phyloP scores from a whole-genome alignment of 768 basidiomycete genomes.

The Suillus cothurnatus region DNA sequence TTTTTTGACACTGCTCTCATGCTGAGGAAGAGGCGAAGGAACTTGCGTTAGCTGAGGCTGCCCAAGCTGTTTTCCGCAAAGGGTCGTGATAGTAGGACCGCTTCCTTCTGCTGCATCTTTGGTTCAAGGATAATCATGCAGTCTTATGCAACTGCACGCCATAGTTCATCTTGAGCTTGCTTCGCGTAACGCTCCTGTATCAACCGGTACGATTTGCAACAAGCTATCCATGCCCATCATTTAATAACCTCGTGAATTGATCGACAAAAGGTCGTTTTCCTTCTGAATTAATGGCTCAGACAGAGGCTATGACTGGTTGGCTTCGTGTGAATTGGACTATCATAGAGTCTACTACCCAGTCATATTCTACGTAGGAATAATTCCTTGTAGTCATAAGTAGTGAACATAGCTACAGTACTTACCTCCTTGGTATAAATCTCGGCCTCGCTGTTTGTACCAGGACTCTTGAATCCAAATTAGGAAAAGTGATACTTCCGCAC shows the following conservation, averaged over 20 bases:
- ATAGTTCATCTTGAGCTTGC: neutral
- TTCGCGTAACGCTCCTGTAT: too few species aligned
- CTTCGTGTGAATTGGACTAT: too few species aligned
- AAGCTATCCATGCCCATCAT: neutral
- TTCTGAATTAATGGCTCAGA: neutral
- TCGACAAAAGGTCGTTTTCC: neutral
- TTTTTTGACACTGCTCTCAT: constrained; percentile 13
- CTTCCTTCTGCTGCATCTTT: neutral
- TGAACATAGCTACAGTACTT: too few species aligned
- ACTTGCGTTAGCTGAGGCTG: constrained; percentile 32
- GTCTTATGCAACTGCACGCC: neutral
- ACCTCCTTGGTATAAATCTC: too few species aligned
- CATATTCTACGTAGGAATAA: neutral
- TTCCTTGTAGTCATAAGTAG: too few species aligned
- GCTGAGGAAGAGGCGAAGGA: constrained; percentile 32
- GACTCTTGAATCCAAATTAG: too few species aligned
- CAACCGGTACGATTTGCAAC: neutral
- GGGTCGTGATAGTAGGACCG: constrained; percentile 14
- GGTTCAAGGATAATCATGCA: neutral
- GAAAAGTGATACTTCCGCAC: too few species aligned
- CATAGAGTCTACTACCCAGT: neutral
- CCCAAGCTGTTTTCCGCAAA: constrained; percentile 26
- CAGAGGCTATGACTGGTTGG: neutral
- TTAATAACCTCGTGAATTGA: neutral
- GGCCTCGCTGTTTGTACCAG: too few species aligned